Evolutionary conservation across 2,329 filamentous ascomycete genomes (phyloP).

Genomic region (Didymella segeticola): DNA sequence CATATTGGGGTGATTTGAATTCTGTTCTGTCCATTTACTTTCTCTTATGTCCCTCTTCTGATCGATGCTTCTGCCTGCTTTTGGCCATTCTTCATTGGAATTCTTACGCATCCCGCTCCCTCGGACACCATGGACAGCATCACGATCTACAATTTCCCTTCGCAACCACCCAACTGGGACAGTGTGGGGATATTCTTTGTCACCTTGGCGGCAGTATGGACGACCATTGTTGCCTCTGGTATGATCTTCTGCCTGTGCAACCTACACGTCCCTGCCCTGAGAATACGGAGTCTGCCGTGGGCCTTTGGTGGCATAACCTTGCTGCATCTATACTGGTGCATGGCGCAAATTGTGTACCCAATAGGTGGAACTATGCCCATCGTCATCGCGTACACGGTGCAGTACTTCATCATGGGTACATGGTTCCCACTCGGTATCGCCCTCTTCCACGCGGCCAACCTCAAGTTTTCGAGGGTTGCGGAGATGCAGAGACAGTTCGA

Average conservation of each 20-base stretch:
- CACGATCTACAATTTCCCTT: slow-evolving; percentile 25
- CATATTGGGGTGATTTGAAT: background rate
- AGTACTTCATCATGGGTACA: slow-evolving; percentile 29
- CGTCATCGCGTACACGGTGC: slow-evolving; percentile 21
- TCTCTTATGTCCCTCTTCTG: background rate
- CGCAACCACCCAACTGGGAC: slow-evolving; percentile 22
- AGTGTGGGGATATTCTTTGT: slow-evolving; percentile 24
- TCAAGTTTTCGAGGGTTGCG: slow-evolving; percentile 24
- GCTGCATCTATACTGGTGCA: slow-evolving; percentile 28
- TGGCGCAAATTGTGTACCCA: slow-evolving; percentile 24
- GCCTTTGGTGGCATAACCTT: slow-evolving; percentile 22
- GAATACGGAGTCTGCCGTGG: slow-evolving; percentile 22
- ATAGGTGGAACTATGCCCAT: slow-evolving; percentile 21
- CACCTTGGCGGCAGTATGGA: slow-evolving; percentile 23
- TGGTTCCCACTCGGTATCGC: slow-evolving; percentile 31
- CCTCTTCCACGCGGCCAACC: slow-evolving; percentile 25
- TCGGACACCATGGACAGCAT: slow-evolving; percentile 12
- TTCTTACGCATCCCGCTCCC: background rate
- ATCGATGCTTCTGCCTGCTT: background rate
- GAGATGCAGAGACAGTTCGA: slow-evolving; percentile 23
- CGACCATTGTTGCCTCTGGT: slow-evolving; percentile 19
- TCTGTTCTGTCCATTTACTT: background rate
- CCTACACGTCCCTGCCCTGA: slow-evolving; percentile 21
- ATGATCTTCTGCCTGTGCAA: slow-evolving; percentile 27
- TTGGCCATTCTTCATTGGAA: background rate